Percentiles rank a stretch among this genome's conserved stretches.
phyloP scores from a whole-genome alignment of 1,284 basidiomycete genomes.

The Ceratobasidium papillatum region DNA sequence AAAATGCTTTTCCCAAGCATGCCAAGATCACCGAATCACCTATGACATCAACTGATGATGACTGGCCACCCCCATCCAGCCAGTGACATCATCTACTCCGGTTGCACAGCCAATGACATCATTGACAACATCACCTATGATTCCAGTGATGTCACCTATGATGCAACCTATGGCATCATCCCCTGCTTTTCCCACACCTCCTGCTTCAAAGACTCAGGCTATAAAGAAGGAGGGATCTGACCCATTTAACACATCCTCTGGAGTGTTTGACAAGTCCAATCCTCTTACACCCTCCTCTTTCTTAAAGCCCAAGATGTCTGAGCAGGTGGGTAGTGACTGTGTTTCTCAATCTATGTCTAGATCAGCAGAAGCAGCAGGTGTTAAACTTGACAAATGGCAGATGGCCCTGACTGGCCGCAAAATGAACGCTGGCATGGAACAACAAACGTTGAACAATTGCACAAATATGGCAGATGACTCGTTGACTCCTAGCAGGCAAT shows the following conservation, averaged over 20 bases:
- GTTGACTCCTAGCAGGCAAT: too few species aligned
- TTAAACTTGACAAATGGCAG: too few species aligned
- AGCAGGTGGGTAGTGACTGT: background rate
- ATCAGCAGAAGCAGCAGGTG: too few species aligned
- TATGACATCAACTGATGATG: background rate
- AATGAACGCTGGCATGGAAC: too few species aligned
- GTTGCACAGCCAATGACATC: too few species aligned
- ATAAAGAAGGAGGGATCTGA: background rate
- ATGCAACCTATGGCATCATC: too few species aligned
- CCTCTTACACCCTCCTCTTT: constrained; percentile 43
- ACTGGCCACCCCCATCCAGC: background rate
- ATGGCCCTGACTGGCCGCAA: too few species aligned
- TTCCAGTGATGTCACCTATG: too few species aligned
- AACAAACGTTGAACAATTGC: too few species aligned
- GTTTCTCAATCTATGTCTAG: background rate
- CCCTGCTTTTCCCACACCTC: background rate
- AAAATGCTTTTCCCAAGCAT: background rate
- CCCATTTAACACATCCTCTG: background rate
- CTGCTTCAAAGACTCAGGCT: background rate
- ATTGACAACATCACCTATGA: too few species aligned
- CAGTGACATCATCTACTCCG: too few species aligned
- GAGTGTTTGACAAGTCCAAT: background rate
- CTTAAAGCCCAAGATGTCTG: background rate
- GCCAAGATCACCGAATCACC: background rate
- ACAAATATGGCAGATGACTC: too few species aligned